Base-by-base conservation (phyloP, 2,329 filamentous ascomycete species). In the Penicillium sclerotigenum region DNA sequence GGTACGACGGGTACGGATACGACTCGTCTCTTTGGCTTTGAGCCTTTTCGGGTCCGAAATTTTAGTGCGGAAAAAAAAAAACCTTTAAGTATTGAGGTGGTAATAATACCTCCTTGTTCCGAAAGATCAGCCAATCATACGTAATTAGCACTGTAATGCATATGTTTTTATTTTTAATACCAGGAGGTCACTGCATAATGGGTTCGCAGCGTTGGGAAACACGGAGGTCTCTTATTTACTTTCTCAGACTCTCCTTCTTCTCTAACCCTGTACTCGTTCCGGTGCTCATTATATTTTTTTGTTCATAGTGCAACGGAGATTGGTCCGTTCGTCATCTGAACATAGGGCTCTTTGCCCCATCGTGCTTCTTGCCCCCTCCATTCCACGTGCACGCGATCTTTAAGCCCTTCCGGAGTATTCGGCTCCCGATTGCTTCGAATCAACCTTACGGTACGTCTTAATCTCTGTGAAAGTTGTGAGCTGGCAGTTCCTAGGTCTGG, bases 331-430 rank as follows among this genome's bases (percentile, higher is more conserved):
- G 47, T 55, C 53, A 55, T 55, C 13, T 26, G 28, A 45, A 55
- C 53, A 47, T 55, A 55, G 53, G 53, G 53, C 53, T 41, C 33
- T 46, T 45, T 40, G 53, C 53, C 53, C 53, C 52, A 45, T 54
- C 52, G 45, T 52, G 53, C 40, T 18, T 45, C 47, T 45, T 55
- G 48, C 34, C 51, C 50, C 53, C 58, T n/a, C 45, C 53, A 59
- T 63, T 60, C 62, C 63, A 65, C 63, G 63, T 65, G 62, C 54
- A 56, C 47, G 48, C 61, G 36, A 53, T 50, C 53, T 56, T 26
- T 24, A 58, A 58, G 49, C 58, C 57, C 55, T 52, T 49, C 43
- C 57, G 62, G 63, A 62, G 54, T 62, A 58, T 51, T 58, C 62
- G 61, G 62, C 62, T 66, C 47, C 42, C 47, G 20, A 22, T 41